Conservation (phyloP, 1,284 basidiomycete species). For the Tremellales sp. region DNA sequence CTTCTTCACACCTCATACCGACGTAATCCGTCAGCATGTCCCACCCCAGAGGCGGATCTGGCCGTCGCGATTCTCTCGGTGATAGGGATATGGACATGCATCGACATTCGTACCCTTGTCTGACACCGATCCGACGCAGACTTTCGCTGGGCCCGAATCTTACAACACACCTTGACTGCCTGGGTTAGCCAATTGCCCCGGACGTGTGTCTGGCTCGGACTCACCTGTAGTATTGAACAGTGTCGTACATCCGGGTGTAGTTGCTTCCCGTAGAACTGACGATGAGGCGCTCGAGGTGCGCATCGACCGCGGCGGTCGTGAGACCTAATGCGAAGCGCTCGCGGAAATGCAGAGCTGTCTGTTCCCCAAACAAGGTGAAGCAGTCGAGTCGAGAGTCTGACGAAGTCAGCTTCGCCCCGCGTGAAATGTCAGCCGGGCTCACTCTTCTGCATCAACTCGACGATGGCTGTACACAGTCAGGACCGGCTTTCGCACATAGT, state of each 20-base stretch:
- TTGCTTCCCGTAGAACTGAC: conserved; percentile 83
- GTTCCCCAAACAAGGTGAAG: conserved; percentile 83
- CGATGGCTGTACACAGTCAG: conserved; percentile 60
- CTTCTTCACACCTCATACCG: too few relatives aligned
- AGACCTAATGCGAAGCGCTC: conserved; percentile 92
- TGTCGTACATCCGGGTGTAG: conserved; percentile 89
- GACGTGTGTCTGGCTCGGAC: conserved; percentile 4
- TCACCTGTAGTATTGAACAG: conserved; percentile 52
- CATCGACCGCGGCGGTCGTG: conserved; percentile 79
- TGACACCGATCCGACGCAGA: too few relatives aligned
- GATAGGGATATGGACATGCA: too few relatives aligned
- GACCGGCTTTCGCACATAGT: conserved; percentile 2
- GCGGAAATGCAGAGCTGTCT: conserved; percentile 79
- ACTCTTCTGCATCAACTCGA: conserved; percentile 96
- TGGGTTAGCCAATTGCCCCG: background rate
- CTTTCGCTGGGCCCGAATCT: too few relatives aligned
- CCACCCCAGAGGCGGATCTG: too few relatives aligned
- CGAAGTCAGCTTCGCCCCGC: conserved; percentile 2
- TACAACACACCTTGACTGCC: conserved; percentile 18
- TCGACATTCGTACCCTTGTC: too few relatives aligned
- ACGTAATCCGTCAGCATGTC: too few relatives aligned
- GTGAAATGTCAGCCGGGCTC: conserved; percentile 11
- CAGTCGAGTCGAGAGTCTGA: conserved; percentile 88
- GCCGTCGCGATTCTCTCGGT: too few relatives aligned
- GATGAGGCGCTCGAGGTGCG: conserved; percentile 82